Evolutionary conservation across 768 basidiomycete species (phyloP).

Genomic region (Lentinula boryana): DNA sequence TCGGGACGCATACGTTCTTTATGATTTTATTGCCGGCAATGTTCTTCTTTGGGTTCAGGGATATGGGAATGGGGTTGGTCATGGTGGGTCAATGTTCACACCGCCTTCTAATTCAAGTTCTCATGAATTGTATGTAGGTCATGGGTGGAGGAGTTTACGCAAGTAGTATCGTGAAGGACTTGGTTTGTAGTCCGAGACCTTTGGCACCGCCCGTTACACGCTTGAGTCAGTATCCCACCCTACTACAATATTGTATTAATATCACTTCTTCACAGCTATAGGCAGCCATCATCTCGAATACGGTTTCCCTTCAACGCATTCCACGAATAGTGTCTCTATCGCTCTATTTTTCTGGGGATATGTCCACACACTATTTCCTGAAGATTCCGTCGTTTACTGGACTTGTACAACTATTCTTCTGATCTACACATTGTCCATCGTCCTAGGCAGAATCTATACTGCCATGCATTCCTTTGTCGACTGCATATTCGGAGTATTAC

Average conservation of each 20-base stretch:
- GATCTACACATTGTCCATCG: slow-evolving; percentile 64
- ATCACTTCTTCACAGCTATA: slow-evolving; percentile 41
- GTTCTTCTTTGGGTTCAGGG: slow-evolving; percentile 74
- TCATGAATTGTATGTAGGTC: slow-evolving; percentile 59
- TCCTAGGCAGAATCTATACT: slow-evolving; percentile 77
- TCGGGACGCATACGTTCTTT: slow-evolving; percentile 90
- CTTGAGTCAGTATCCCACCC: slow-evolving; percentile 50
- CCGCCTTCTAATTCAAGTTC: not conserved
- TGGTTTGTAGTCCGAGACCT: slow-evolving; percentile 86
- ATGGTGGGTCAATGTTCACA: slow-evolving; percentile 29
- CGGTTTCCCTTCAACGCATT: slow-evolving; percentile 95
- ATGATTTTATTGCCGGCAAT: slow-evolving; percentile 81
- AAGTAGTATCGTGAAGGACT: slow-evolving; percentile 86
- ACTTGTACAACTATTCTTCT: slow-evolving; percentile 36
- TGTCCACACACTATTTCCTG: slow-evolving; percentile 41
- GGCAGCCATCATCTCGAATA: slow-evolving; percentile 84
- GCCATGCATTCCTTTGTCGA: slow-evolving; percentile 88
- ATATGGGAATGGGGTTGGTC: slow-evolving; percentile 66
- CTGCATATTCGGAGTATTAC: slow-evolving; percentile 51
- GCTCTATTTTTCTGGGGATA: slow-evolving; percentile 72
- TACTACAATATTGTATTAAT: not conserved
- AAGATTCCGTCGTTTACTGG: slow-evolving; percentile 14
- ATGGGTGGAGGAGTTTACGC: slow-evolving; percentile 78
- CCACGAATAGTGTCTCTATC: slow-evolving; percentile 86
- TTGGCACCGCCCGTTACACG: slow-evolving; percentile 89